phyloP scores from a whole-genome alignment of 2,329 filamentous ascomycete species.

The Alternaria incomplexa region DNA sequence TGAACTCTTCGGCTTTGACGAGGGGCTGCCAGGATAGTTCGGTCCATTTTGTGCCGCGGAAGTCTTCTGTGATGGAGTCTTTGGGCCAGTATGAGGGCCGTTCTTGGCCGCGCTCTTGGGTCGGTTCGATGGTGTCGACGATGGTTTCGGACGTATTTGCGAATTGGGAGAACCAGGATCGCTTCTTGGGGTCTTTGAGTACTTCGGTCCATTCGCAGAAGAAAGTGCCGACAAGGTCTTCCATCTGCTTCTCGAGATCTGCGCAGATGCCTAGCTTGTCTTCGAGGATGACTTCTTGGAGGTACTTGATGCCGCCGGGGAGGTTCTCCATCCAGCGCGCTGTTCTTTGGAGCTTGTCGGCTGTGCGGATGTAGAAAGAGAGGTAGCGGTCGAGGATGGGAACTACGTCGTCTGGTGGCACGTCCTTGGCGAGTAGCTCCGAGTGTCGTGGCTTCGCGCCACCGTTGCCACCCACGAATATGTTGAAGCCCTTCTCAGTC shows the following conservation, averaged over 20 bases:
- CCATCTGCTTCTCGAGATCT: constrained; percentile 86
- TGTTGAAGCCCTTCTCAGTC: constrained; percentile 91
- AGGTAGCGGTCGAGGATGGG: constrained; percentile 87
- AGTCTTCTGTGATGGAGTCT: constrained; percentile 71
- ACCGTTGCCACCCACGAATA: constrained; percentile 89
- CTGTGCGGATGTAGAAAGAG: constrained; percentile 92
- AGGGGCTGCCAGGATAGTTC: constrained; percentile 79
- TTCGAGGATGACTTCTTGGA: constrained; percentile 80
- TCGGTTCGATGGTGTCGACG: constrained; percentile 71
- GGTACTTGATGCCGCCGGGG: constrained; percentile 82
- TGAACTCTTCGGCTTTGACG: constrained; percentile 73
- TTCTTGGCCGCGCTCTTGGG: constrained; percentile 73
- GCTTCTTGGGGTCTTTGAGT: constrained; percentile 70
- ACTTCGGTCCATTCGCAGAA: constrained; percentile 94
- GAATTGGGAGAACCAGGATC: constrained; percentile 79
- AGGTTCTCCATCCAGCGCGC: constrained; percentile 86
- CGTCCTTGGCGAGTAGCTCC: constrained; percentile 84
- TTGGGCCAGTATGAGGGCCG: constrained; percentile 80
- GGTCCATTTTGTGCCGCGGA: constrained; percentile 72
- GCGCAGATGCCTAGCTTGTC: constrained; percentile 87
- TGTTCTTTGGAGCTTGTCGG: constrained; percentile 87
- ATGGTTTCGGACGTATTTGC: constrained; percentile 76
- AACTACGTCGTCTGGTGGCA: constrained; percentile 80
- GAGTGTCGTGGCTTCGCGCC: constrained; percentile 84
- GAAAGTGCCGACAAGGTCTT: constrained; percentile 79